Percentiles rank a stretch among this genome's conserved stretches.
Evolutionary conservation across 2,329 filamentous ascomycete species (phyloP).

Genomic region (Torrubiellomyces zombiae): DNA sequence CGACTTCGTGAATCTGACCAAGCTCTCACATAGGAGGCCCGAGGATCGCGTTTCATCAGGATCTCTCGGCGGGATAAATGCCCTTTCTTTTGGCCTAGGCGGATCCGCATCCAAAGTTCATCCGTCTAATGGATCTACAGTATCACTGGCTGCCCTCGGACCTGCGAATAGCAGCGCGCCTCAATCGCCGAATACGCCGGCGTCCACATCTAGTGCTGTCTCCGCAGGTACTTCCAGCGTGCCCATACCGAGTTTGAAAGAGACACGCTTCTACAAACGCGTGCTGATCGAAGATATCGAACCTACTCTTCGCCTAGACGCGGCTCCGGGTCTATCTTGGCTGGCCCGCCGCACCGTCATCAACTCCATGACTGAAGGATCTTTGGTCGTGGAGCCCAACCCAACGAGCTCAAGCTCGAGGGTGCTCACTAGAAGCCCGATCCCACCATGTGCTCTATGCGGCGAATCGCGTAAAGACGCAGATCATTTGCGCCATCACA

Average conservation of each 20-base stretch:
- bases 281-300: conserved; percentile 82
- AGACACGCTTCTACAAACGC: conserved; percentile 88
- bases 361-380: conserved; percentile 68
- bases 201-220: conserved; percentile 30
- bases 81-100: conserved; percentile 27
- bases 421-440: conserved; percentile 32
- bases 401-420: conserved; percentile 38
- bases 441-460: conserved; percentile 68
- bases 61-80: conserved; percentile 37
- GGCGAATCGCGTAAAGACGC: conserved; percentile 63
- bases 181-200: conserved; percentile 40
- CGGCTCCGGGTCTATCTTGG: conserved; percentile 84
- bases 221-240: conserved; percentile 18
- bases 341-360: conserved; percentile 74
- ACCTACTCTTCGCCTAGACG: conserved; percentile 77
- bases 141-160: conserved; percentile 35
- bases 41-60: conserved; percentile 55
- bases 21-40: conserved; percentile 44
- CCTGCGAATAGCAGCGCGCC: conserved; percentile 35
- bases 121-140: conserved; percentile 42
- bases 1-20: conserved; percentile 68
- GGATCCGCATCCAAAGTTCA: conserved; percentile 28
- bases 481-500: conserved; percentile 60
- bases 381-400: conserved; percentile 77
- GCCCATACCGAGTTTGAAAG: conserved; percentile 52